Conservation (phyloP, 1,139 yeast genomes). For the Nakaseomyces kungkrabaensis region DNA sequence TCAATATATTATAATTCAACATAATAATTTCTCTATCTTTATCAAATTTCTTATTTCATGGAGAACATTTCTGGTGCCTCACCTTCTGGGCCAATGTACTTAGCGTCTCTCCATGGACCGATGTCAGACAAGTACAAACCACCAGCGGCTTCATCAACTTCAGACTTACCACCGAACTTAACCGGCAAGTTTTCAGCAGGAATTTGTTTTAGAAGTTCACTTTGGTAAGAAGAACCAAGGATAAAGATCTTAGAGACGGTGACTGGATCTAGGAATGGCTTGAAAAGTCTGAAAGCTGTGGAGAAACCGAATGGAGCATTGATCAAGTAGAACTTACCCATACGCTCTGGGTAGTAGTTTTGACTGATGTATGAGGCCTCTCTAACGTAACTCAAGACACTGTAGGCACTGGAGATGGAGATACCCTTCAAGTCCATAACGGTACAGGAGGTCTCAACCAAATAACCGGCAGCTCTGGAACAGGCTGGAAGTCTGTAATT, state of each 20-base stretch:
- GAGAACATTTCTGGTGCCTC: conserved; percentile 59
- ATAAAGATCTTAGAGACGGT: conserved; percentile 95
- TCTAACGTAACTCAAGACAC: conserved; percentile 77
- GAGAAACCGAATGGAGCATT: conserved; percentile 97
- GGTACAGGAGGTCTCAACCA: conserved; percentile 94
- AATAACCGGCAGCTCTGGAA: conserved; percentile 65
- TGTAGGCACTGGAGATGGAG: conserved; percentile 71
- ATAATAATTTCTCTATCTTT: not conserved
- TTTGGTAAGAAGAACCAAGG: conserved; percentile 66
- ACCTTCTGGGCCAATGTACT: conserved; percentile 79
- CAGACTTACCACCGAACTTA: conserved; percentile 81
- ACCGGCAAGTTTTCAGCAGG: conserved; percentile 86
- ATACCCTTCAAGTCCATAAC: conserved; percentile 92
- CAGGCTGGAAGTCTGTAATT: conserved; percentile 86
- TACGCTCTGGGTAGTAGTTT: conserved; percentile 97
- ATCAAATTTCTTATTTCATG: conserved; percentile 9
- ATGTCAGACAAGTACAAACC: conserved; percentile 80
- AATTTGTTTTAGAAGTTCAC: conserved; percentile 81
- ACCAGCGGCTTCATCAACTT: conserved; percentile 54
- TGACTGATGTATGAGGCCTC: conserved; percentile 94
- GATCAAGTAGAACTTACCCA: conserved; percentile 94
- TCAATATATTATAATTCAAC: not conserved
- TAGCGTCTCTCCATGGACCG: conserved; percentile 94
- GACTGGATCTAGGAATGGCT: conserved; percentile 93
- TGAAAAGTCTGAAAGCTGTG: conserved; percentile 82